Conservation (phyloP, 805 yeast genomes). For the Zygoascus flipseniorum region DNA sequence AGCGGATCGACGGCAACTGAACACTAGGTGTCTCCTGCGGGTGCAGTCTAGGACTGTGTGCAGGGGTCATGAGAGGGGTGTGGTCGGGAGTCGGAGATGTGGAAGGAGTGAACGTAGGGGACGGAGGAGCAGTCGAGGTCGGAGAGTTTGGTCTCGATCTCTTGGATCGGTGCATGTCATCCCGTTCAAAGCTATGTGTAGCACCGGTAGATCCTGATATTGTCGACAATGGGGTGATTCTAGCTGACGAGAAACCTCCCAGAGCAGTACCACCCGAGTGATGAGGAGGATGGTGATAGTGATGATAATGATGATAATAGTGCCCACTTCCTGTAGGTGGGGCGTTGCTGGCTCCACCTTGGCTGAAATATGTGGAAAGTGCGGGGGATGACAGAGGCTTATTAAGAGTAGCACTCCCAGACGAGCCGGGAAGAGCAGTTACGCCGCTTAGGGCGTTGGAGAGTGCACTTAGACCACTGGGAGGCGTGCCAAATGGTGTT, state of each 20-base stretch:
- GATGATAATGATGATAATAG: conserved; percentile 16
- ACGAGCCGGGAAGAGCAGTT: neutral
- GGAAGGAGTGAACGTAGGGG: conserved; percentile 32
- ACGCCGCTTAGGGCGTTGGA: conserved; percentile 3
- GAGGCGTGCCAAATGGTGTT: neutral
- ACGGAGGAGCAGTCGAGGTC: conserved; percentile 34
- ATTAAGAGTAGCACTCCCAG: neutral
- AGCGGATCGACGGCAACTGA: conserved; percentile 32
- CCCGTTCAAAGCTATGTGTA: conserved; percentile 16
- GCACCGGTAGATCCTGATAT: conserved; percentile 15
- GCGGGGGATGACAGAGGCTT: conserved; percentile 17
- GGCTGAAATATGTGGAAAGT: conserved; percentile 18
- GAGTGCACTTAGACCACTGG: neutral
- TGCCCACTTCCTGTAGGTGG: conserved; percentile 1
- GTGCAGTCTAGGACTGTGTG: conserved; percentile 36
- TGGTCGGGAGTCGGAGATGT: conserved; percentile 34
- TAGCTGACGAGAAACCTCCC: conserved; percentile 9
- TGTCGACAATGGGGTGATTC: conserved; percentile 24
- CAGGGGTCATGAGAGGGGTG: conserved; percentile 38
- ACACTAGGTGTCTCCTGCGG: conserved; percentile 29
- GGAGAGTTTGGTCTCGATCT: conserved; percentile 36
- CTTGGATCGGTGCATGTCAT: conserved; percentile 26
- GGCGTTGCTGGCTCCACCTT: conserved; percentile 5
- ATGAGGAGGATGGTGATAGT: conserved; percentile 19
- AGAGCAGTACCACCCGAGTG: conserved; percentile 12